phyloP scores from a whole-genome alignment of 805 yeast species.

The Metschnikowia vanudenii region DNA sequence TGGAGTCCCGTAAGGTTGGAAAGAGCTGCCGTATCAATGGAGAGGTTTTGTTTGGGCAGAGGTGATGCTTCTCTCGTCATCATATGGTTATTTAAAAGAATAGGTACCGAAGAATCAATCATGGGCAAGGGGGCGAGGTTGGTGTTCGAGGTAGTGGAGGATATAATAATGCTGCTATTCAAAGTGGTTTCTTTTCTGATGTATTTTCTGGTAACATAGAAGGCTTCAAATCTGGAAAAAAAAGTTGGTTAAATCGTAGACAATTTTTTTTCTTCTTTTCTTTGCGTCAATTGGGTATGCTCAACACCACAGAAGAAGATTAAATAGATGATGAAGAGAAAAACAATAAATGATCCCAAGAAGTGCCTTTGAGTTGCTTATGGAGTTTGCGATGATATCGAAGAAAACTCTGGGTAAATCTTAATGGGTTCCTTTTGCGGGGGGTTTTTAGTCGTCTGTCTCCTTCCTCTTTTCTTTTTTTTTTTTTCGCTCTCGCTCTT shows the following conservation, averaged over 20 bases:
- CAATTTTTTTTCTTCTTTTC: neutral
- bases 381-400: too few relatives aligned
- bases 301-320: too few relatives aligned
- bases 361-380: neutral
- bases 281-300: neutral
- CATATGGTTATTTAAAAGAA: constrained; percentile 1
- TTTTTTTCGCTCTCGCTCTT: neutral
- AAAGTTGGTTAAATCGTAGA: neutral
- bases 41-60: constrained; percentile 5
- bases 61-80: constrained; percentile 2
- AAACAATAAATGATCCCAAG: neutral
- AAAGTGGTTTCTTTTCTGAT: neutral
- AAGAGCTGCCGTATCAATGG: neutral
- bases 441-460: too few relatives aligned
- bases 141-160: too few relatives aligned
- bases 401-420: neutral
- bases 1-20: constrained; percentile 2
- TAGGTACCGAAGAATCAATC: constrained; percentile 6
- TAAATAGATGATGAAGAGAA: too few relatives aligned
- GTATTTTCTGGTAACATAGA: constrained; percentile 1
- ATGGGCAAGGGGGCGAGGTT: neutral
- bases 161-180: too few relatives aligned
- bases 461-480: neutral
- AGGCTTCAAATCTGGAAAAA: neutral
- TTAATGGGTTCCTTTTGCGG: too few relatives aligned